Conservation (phyloP, 2,329 filamentous ascomycete species). For the Neonectria magnoliae region DNA sequence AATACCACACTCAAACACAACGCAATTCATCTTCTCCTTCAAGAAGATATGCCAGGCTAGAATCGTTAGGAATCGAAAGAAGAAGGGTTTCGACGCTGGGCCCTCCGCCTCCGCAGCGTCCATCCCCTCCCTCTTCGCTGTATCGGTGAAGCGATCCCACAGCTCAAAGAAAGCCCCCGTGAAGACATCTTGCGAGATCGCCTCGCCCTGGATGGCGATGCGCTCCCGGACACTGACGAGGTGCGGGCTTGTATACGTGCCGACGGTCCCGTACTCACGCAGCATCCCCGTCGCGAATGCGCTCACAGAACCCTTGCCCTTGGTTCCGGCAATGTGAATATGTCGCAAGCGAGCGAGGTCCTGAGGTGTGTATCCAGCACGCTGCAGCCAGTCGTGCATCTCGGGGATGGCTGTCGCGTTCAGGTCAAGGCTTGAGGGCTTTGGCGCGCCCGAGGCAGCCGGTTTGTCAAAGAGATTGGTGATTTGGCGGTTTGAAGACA, state of each 20-base stretch:
- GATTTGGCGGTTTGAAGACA: slow-evolving; percentile 82
- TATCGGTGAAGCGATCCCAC: slow-evolving; percentile 71
- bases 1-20: slow-evolving; percentile 92
- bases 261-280: slow-evolving; percentile 62
- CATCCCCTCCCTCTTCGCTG: slow-evolving; percentile 48
- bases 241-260: slow-evolving; percentile 88
- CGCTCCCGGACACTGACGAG: slow-evolving; percentile 85
- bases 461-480: slow-evolving; percentile 58
- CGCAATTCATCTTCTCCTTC: slow-evolving; percentile 77
- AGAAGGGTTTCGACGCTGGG: slow-evolving; percentile 80
- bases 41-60: slow-evolving; percentile 88
- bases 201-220: slow-evolving; percentile 80
- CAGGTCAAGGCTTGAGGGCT: slow-evolving; percentile 59
- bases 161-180: slow-evolving; percentile 83
- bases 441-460: slow-evolving; percentile 43
- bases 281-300: slow-evolving; percentile 85
- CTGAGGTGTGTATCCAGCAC: slow-evolving; percentile 73
- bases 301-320: slow-evolving; percentile 91
- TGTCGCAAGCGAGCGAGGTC: slow-evolving; percentile 58
- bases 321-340: slow-evolving; percentile 92
- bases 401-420: slow-evolving; percentile 83
- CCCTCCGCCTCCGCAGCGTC: slow-evolving; percentile 59
- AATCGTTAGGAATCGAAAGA: slow-evolving; percentile 91
- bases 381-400: slow-evolving; percentile 80
- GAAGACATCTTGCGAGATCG: slow-evolving; percentile 75